Conservation (phyloP, 108 stramenopile species). For the Pseudonitzschia pungens region DNA sequence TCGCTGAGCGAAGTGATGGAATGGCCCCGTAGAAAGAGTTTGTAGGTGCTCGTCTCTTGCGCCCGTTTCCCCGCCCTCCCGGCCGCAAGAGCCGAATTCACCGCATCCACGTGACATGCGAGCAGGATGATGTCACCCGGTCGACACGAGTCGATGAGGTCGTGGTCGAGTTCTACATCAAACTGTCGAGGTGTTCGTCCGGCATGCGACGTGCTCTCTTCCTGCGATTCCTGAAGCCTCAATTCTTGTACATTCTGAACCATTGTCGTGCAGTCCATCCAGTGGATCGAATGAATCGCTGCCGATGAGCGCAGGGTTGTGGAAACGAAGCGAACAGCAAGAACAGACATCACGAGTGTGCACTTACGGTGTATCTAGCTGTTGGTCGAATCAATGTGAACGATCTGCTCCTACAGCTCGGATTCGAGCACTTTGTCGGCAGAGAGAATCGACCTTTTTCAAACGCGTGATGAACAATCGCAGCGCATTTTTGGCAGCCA, state of each 20-base stretch:
- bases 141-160: constrained; percentile 92
- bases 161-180: constrained; percentile 82
- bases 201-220: constrained; percentile 70
- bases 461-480: constrained; percentile 60
- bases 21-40: constrained; percentile 88
- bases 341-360: background rate
- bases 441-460: constrained; percentile 64
- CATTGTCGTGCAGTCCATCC: background rate
- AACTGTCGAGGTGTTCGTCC: constrained; percentile 86
- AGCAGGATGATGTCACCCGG: constrained; percentile 94
- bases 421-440: constrained; percentile 69
- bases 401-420: constrained; percentile 48
- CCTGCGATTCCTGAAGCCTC: constrained; percentile 89
- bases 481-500: constrained; percentile 85
- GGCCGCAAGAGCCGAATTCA: constrained; percentile 85
- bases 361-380: constrained; percentile 68
- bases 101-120: constrained; percentile 82
- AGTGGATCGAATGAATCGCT: no score
- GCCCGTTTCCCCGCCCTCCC: constrained; percentile 85
- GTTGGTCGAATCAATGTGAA: constrained; percentile 75
- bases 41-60: constrained; percentile 81
- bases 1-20: constrained; percentile 69
- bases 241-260: constrained; percentile 84
- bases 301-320: background rate
- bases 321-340: background rate